Conservation (phyloP, 2,329 filamentous ascomycete species). For the Sodiomyces alkalinus region DNA sequence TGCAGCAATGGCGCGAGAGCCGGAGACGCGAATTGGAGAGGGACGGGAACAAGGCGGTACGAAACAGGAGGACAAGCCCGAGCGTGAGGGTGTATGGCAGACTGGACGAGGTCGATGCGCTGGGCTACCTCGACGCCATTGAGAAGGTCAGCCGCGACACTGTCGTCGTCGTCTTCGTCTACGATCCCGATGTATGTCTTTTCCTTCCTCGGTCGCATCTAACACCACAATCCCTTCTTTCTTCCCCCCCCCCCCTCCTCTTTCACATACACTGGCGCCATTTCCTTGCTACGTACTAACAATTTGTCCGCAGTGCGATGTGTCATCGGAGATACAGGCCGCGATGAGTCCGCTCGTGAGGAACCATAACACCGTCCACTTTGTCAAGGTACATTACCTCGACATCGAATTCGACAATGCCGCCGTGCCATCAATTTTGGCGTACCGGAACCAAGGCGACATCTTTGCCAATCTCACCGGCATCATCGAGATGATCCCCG, state of each 20-base stretch:
- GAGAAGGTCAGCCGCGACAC: constrained; percentile 75
- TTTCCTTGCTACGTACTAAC: constrained; percentile 8
- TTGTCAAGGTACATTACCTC: constrained; percentile 80
- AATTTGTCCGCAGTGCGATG: constrained; percentile 45
- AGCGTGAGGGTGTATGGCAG: constrained; percentile 65
- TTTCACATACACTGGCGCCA: too few relatives aligned
- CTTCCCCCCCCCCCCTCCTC: background rate
- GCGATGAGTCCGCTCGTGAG: constrained; percentile 63
- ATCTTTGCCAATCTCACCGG: constrained; percentile 83
- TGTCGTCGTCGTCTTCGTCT: constrained; percentile 84
- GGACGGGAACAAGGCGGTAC: constrained; percentile 36
- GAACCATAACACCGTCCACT: constrained; percentile 57
- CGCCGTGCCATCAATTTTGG: constrained; percentile 73
- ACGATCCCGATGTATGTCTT: constrained; percentile 62
- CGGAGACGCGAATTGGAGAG: constrained; percentile 63
- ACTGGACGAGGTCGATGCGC: constrained; percentile 71
- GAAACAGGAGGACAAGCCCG: constrained; percentile 57
- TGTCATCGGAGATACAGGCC: constrained; percentile 64
- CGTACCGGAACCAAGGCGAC: constrained; percentile 76
- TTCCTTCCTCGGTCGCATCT: background rate
- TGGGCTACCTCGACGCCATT: constrained; percentile 89
- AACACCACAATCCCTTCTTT: background rate
- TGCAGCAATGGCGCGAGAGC: constrained; percentile 72
- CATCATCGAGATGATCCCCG: constrained; percentile 71
- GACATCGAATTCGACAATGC: constrained; percentile 91